These are phyloP conservation scores for Cordyceps pruinosa DNA, from an alignment of 2,329 filamentous ascomycete genomes.

Conservation along the genomic window DNA sequence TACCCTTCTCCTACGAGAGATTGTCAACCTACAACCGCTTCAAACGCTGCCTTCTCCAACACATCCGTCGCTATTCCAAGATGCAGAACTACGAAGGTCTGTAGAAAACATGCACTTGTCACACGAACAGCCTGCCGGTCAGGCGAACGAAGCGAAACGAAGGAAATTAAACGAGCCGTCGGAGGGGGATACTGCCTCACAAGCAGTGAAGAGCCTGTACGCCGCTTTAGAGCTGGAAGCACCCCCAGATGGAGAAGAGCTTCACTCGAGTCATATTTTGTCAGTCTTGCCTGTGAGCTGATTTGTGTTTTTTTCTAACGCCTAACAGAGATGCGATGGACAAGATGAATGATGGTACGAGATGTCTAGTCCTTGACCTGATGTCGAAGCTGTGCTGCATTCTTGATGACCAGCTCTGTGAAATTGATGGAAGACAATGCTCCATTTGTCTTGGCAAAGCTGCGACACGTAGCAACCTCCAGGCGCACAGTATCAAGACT, in stretches of 20 bases:
- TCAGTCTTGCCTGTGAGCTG: neutral
- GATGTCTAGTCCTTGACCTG: conserved; percentile 8
- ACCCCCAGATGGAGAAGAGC: neutral
- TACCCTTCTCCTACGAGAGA: conserved; percentile 4
- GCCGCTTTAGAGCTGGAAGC: neutral
- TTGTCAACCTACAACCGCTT: neutral
- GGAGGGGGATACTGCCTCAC: neutral
- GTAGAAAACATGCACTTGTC: conserved; percentile 24
- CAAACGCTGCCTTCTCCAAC: neutral
- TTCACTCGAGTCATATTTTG: conserved; percentile 1
- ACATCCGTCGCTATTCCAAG: conserved; percentile 15
- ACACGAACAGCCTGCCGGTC: conserved; percentile 14
- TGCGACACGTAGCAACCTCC: neutral
- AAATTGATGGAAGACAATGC: neutral
- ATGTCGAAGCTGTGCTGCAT: conserved; percentile 5
- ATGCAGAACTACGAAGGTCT: conserved; percentile 21
- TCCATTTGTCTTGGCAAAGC: neutral
- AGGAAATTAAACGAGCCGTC: neutral
- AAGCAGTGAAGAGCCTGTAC: neutral
- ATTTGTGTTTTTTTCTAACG: neutral
- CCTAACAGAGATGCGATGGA: neutral
- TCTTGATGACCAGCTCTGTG: neutral
- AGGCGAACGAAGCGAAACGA: neutral
- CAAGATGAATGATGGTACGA: neutral
- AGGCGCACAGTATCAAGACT: conserved; percentile 22